phyloP scores from a whole-genome alignment of 2,329 filamentous ascomycete species.

The Penicillium sp. region DNA sequence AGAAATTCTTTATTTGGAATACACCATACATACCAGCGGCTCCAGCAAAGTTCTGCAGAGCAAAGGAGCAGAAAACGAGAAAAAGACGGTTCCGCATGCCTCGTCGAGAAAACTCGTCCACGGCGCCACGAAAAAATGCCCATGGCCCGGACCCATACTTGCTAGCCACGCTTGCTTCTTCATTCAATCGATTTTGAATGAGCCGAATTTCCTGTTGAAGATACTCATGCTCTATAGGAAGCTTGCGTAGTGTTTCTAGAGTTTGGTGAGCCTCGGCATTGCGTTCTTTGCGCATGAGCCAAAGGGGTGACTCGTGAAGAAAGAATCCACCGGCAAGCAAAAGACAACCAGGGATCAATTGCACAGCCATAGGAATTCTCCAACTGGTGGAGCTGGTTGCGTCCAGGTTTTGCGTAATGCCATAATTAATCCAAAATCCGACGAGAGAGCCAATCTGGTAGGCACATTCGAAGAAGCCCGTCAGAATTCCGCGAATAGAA shows the following conservation, averaged over 20 bases:
- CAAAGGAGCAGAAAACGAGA: constrained; percentile 46
- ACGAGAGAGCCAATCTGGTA: constrained; percentile 40
- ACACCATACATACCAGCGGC: constrained; percentile 3
- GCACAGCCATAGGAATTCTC: constrained; percentile 34
- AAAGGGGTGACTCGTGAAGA: constrained; percentile 37
- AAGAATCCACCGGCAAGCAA: constrained; percentile 33
- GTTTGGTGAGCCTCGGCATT: constrained; percentile 12
- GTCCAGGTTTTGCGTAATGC: constrained; percentile 33
- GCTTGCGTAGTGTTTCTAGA: constrained; percentile 13
- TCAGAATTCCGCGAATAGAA: constrained; percentile 39
- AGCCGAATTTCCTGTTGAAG: constrained; percentile 19
- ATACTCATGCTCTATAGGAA: constrained; percentile 18
- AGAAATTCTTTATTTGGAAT: background rate
- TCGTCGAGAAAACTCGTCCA: constrained; percentile 20
- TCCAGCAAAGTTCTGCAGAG: constrained; percentile 19
- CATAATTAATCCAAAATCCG: constrained; percentile 44
- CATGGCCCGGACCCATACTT: constrained; percentile 27
- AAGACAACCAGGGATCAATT: constrained; percentile 38
- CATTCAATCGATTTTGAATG: constrained; percentile 8
- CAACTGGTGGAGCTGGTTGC: constrained; percentile 18
- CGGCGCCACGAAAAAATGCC: constrained; percentile 28
- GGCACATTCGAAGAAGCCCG: constrained; percentile 37
- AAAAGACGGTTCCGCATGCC: constrained; percentile 48
- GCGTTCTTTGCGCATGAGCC: constrained; percentile 26
- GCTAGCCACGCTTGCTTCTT: constrained; percentile 14